Percentiles rank a stretch among this genome's conserved stretches.
These are phyloP conservation scores for Ophiosphaerella herpotricha DNA, from an alignment of 2,329 filamentous ascomycete genomes.

Conservation along the genomic window DNA sequence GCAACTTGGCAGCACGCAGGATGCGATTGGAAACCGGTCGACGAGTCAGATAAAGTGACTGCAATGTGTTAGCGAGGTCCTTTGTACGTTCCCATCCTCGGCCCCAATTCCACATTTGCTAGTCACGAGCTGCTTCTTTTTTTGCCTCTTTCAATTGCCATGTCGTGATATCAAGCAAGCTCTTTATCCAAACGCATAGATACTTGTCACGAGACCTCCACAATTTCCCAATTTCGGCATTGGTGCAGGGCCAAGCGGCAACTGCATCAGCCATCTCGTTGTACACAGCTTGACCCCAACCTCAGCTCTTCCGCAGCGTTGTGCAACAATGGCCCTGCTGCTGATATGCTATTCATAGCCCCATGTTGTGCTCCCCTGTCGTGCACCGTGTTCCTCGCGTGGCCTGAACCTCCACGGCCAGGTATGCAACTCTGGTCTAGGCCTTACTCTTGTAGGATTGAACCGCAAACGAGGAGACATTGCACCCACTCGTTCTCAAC, in stretches of 20 bases:
- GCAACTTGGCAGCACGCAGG: no score
- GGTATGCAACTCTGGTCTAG: constrained; percentile 11
- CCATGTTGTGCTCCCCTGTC: neutral
- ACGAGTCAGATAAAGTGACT: no score
- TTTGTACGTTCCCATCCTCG: no score
- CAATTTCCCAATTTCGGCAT: neutral
- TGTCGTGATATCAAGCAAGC: neutral
- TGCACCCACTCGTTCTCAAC: neutral
- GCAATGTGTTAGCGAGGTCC: no score
- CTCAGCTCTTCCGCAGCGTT: neutral
- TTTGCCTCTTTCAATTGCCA: neutral
- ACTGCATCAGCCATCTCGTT: neutral
- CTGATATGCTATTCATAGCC: constrained; percentile 20
- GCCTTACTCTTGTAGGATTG: constrained; percentile 13
- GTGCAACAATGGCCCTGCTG: no score
- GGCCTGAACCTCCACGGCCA: neutral
- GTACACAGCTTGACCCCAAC: neutral
- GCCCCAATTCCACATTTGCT: no score
- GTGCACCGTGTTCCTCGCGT: constrained; percentile 18
- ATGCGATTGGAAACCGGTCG: no score
- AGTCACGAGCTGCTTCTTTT: no score
- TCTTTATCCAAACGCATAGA: neutral
- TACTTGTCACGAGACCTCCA: no score
- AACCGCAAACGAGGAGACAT: constrained; percentile 4
- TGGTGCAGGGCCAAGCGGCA: no score